Base-by-base conservation (phyloP, 2,329 filamentous ascomycete genomes). In the Nothophaeocryptopus gaeumannii region DNA sequence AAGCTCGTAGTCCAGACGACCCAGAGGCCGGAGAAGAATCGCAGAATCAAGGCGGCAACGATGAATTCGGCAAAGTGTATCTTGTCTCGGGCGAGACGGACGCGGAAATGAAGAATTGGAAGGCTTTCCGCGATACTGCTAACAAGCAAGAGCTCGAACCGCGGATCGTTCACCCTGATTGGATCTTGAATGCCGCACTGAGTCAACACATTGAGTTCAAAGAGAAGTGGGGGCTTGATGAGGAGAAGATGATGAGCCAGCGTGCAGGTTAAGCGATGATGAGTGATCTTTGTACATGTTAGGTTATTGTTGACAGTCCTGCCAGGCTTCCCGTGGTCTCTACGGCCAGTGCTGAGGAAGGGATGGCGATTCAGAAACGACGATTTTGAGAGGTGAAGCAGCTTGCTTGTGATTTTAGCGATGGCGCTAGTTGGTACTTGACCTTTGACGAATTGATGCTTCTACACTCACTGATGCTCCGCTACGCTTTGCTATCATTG, bases 121-220 rank as follows among this genome's bases (percentile, higher is more conserved):
- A 78, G 11, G 83, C 83, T 52, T 99, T 99, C 68, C 78, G 82
- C 48, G 82, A 87, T 44, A 84, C 95, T 80, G 91, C 88, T 2
- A 74, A 78, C 55, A 85, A 84, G 59, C 85, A 88, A 38, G 85
- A 88, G 64, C 90, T 92, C 79, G 79, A 84, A 58, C 85, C 91
- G 2, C 78, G 87, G 45, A 84, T 99, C 35, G 89, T 96, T 16
- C 81, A 80, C 39, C 81, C 87, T 2, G 91, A 99, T 66, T 99
- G 93, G 93, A 69, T 99, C 61, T 74, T 99, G 50, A 86, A 91
- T 63, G 84, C 90, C 52, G 89, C 89, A 4, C 92, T 99, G 88
- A 83, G 82, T 62, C 93, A 99, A 71, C 78, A 89, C 69, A 74
- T 93, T 15, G 47, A 45, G 14, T 67, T 63, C 56, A 55, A 63